Base-by-base conservation (phyloP, 495 filamentous ascomycete genomes). In the Rostrohypoxylon terebratum region DNA sequence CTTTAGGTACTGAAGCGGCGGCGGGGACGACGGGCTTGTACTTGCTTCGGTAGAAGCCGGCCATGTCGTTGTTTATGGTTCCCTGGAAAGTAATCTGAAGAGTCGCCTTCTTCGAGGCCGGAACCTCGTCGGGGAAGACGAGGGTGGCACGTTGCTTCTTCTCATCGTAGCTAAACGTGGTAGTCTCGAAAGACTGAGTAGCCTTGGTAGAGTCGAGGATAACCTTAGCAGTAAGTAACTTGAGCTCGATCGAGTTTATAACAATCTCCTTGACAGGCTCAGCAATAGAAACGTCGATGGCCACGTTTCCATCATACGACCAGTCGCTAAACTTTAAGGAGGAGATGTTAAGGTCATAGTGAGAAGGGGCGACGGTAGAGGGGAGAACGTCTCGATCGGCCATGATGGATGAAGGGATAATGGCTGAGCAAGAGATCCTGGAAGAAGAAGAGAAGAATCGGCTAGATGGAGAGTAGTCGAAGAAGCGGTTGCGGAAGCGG, bases 31-130 rank as follows among this genome's bases (percentile, higher is more conserved):
- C 83, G 8, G 96, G 92, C 84, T 93, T 97, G 79, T 98, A 99
- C 82, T 93, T 93, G 64, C 92, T 94, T 65, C 96, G 91, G 80
- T 97, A 98, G 84, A 99, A 98, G 21, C 96, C 96, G 42, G 93
- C 91, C 94, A 98, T 97, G 70, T 92, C 89, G 76, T 94, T 93
- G 84, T 98, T 99, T 82, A 98, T 91, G 34, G 84, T 90, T 38
- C 96, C 96, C 20, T 89, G 86, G 80, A 97, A 99, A 13, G 90
- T 85, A 77, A 98, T 88, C 16, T 84, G 83, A 36, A 98, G 81
- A 3, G 87, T 75, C 40, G 89, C 88, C 63, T 92, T 87, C 34
- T 85, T 74, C 16, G 87, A 82, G 7, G 86, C 83, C 0, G 90
- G 87, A 51, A 97, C 78, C 69, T 91, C 88, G 40, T 91, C 79